A percentile compares a stretch with the other conserved stretches of the same genome.
phyloP scores from a whole-genome alignment of 2,329 filamentous ascomycete species.

The Capronia americana region DNA sequence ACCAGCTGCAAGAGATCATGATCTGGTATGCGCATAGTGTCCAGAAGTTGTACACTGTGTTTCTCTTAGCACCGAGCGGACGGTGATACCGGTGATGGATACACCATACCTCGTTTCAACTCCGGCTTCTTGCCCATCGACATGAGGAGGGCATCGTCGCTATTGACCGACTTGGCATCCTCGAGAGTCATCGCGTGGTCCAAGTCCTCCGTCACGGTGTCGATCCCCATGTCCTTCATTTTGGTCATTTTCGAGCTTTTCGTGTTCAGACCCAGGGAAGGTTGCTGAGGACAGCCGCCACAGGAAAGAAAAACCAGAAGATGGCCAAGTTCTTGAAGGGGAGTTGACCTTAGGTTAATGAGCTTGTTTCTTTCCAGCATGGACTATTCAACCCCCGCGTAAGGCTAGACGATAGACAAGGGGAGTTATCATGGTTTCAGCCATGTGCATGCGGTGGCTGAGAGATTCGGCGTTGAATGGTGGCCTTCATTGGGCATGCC shows the following conservation, averaged over 20 bases:
- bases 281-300: neutral
- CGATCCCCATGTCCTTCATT: constrained; percentile 28
- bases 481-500: neutral
- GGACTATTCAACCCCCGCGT: neutral
- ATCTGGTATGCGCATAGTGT: constrained; percentile 35
- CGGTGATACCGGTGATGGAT: neutral
- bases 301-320: neutral
- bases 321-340: neutral
- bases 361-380: constrained; percentile 11
- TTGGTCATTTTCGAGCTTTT: neutral
- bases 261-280: neutral
- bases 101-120: constrained; percentile 21
- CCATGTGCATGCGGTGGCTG: constrained; percentile 11
- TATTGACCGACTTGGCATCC: constrained; percentile 28
- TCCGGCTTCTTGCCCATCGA: constrained; percentile 37
- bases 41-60: constrained; percentile 35
- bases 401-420: constrained; percentile 3
- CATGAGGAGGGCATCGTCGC: constrained; percentile 34
- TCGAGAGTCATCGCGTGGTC: constrained; percentile 22
- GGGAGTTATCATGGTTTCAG: neutral
- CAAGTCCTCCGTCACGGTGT: constrained; percentile 21
- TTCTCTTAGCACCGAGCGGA: neutral
- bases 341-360: constrained; percentile 10
- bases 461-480: neutral
- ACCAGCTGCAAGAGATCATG: constrained; percentile 36